A percentile compares a stretch with the other conserved stretches of the same genome.
These are phyloP conservation scores for Colletotrichum sp. DNA, from an alignment of 2,329 filamentous ascomycete species.

Conservation along the genomic window DNA sequence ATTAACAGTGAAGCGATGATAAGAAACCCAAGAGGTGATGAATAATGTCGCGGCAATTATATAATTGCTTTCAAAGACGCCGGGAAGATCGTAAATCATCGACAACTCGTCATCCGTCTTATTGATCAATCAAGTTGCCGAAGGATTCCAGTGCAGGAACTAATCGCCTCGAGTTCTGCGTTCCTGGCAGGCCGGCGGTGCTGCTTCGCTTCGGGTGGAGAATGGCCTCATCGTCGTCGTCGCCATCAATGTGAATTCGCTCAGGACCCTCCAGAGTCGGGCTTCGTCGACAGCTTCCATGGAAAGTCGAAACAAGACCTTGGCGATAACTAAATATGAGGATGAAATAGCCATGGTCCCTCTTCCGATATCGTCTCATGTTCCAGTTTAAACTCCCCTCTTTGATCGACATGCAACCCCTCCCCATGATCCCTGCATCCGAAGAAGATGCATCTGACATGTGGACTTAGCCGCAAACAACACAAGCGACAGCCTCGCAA, in stretches of 20 bases:
- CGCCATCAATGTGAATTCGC: background rate
- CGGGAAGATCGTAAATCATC: background rate
- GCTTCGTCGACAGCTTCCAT: background rate
- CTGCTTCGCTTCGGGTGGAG: background rate
- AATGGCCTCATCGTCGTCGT: background rate
- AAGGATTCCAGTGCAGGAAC: background rate
- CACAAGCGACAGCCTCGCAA: background rate
- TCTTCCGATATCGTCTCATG: background rate
- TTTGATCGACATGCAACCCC: background rate
- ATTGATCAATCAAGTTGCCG: background rate
- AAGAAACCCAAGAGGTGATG: background rate
- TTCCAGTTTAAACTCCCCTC: background rate
- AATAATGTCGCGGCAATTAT: background rate
- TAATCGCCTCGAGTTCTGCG: background rate
- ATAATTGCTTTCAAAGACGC: background rate
- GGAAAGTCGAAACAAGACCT: background rate
- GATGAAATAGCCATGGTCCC: background rate
- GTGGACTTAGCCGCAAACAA: background rate
- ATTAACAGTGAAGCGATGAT: background rate
- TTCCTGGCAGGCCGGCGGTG: background rate
- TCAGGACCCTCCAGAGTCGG: background rate
- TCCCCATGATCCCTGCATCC: background rate
- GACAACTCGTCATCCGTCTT: background rate
- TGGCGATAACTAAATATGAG: background rate
- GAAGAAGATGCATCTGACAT: background rate